phyloP scores from a whole-genome alignment of 2,329 filamentous ascomycete species.

The Exserohilum rostratum region DNA sequence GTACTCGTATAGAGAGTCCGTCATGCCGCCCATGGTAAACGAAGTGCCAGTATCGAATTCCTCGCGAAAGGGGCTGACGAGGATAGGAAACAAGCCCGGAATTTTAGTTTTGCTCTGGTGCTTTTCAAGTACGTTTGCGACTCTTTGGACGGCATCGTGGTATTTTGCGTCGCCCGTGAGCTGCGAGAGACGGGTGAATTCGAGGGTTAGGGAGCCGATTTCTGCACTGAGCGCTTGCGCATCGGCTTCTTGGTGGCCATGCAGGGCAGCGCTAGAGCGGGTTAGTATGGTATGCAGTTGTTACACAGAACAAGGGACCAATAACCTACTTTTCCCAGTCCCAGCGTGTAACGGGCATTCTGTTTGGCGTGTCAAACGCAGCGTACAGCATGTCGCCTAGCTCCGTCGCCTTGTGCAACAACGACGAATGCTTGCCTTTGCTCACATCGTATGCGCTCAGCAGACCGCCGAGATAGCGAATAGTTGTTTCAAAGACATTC shows the following conservation, averaged over 20 bases:
- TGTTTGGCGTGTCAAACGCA: constrained; percentile 53
- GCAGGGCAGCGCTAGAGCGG: constrained; percentile 33
- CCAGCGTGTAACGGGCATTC: constrained; percentile 50
- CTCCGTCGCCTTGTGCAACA: constrained; percentile 50
- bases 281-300: constrained; percentile 20
- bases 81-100: constrained; percentile 47
- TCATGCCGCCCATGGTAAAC: constrained; percentile 62
- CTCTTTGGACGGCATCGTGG: constrained; percentile 48
- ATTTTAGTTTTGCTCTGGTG: constrained; percentile 46
- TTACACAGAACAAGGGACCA: not conserved
- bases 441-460: constrained; percentile 48
- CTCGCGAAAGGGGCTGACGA: constrained; percentile 39
- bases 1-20: constrained; percentile 65
- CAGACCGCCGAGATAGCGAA: constrained; percentile 48
- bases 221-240: constrained; percentile 44
- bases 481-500: constrained; percentile 51
- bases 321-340: constrained; percentile 44
- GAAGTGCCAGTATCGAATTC: constrained; percentile 35
- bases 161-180: constrained; percentile 48
- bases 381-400: constrained; percentile 53
- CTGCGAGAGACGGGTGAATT: constrained; percentile 50
- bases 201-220: constrained; percentile 46
- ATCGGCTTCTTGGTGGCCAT: constrained; percentile 38
- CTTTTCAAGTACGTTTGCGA: constrained; percentile 41
- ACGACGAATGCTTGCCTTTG: constrained; percentile 40